A percentile compares a stretch with the other conserved stretches of the same genome.
Conservation (phyloP, 2,329 filamentous ascomycete genomes). For the Xylaria sp. region DNA sequence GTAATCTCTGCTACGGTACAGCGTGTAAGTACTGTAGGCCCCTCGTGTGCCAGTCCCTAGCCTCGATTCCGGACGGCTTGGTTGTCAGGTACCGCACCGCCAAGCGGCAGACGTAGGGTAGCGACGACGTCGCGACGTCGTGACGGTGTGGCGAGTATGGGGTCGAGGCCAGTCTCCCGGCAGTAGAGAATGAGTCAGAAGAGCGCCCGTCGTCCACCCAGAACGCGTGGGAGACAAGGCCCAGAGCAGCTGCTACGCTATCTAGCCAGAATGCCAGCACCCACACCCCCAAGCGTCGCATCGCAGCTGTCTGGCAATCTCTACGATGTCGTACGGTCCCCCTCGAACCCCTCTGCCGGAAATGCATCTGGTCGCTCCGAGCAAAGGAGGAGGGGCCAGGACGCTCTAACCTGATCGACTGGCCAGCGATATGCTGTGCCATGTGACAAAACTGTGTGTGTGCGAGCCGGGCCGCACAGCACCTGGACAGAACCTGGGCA, state of each 20-base stretch:
- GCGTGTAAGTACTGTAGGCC: constrained; percentile 4
- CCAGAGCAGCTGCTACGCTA: constrained; percentile 26
- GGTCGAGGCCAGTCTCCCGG: constrained; percentile 27
- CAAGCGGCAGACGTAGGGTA: constrained; percentile 16
- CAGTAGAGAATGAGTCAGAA: constrained; percentile 24
- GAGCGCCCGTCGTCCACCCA: background rate
- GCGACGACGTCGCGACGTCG: background rate
- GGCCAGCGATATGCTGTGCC: constrained; percentile 14
- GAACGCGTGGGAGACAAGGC: constrained; percentile 25
- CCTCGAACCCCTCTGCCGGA: constrained; percentile 8
- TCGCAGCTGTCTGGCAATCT: constrained; percentile 36
- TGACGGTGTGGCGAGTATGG: constrained; percentile 6
- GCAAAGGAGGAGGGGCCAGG: constrained; percentile 15
- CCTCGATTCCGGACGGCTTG: constrained; percentile 14
- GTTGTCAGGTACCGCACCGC: constrained; percentile 20
- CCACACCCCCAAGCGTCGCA: constrained; percentile 34
- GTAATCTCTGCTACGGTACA: too few relatives aligned
- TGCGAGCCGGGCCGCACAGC: constrained; percentile 3
- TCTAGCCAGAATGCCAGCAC: constrained; percentile 36
- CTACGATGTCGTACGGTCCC: constrained; percentile 17
- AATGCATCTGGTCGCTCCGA: constrained; percentile 14
- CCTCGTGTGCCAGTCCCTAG: constrained; percentile 9
- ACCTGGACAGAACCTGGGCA: too few relatives aligned
- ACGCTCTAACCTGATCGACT: constrained; percentile 14
- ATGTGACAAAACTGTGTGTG: constrained; percentile 16